Evolutionary conservation across 441 rosid genomes (phyloP).

Genomic region (Daphne laureola): DNA sequence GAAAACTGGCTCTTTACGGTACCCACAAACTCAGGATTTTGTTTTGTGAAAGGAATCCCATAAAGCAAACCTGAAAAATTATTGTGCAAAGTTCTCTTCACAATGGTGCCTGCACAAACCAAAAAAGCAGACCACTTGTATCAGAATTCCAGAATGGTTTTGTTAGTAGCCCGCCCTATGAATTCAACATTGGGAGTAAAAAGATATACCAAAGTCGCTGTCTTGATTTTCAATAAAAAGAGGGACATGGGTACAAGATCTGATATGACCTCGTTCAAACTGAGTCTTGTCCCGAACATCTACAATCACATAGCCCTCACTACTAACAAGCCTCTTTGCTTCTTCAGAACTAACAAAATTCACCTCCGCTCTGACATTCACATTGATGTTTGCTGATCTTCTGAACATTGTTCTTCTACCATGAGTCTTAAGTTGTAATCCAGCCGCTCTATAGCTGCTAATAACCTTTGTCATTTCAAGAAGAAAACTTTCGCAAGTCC

Average conservation of each 20-base stretch:
- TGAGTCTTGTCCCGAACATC: slow-evolving; percentile 80
- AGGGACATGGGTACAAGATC: slow-evolving; percentile 74
- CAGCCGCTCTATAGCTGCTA: slow-evolving; percentile 43
- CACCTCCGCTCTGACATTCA: slow-evolving; percentile 65
- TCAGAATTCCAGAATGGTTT: neutral
- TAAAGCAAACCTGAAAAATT: slow-evolving; percentile 84
- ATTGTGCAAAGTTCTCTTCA: slow-evolving; percentile 83
- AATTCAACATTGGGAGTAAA: slow-evolving; percentile 2
- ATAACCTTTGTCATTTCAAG: slow-evolving; percentile 10
- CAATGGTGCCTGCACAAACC: slow-evolving; percentile 55
- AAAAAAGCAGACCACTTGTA: slow-evolving; percentile 5
- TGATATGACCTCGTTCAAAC: slow-evolving; percentile 72
- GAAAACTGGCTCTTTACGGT: slow-evolving; percentile 52
- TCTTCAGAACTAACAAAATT: slow-evolving; percentile 72
- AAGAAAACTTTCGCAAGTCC: too few species aligned
- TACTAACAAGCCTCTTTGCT: slow-evolving; percentile 54
- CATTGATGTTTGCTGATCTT: slow-evolving; percentile 23
- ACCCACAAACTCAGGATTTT: slow-evolving; percentile 61
- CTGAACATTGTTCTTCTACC: slow-evolving; percentile 29
- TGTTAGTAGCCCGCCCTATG: neutral
- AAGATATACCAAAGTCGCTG: slow-evolving; percentile 58
- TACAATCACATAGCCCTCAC: slow-evolving; percentile 56
- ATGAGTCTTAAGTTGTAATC: slow-evolving; percentile 39
- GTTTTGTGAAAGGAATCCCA: slow-evolving; percentile 78
- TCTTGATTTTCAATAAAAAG: slow-evolving; percentile 75